phyloP scores from a whole-genome alignment of 2,329 filamentous ascomycete genomes.

The Hypomyces perniciosus region DNA sequence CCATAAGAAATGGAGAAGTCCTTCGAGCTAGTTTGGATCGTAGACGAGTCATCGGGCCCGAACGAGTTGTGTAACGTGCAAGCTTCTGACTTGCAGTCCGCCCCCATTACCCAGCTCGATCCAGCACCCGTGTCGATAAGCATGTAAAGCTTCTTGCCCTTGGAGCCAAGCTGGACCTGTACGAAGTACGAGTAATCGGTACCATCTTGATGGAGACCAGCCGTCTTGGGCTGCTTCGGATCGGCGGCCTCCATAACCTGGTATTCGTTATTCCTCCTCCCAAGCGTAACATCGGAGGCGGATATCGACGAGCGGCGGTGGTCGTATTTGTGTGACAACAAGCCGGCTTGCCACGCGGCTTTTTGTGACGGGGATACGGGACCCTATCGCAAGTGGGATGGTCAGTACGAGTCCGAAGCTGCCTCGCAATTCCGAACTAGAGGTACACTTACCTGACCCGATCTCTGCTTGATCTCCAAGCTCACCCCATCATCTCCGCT shows the following conservation, averaged over 20 bases:
- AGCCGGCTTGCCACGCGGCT: constrained; percentile 27
- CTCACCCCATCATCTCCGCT: constrained; percentile 24
- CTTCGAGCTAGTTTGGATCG: constrained; percentile 47
- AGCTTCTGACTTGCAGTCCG: constrained; percentile 57
- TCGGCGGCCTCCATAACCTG: constrained; percentile 39
- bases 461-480: constrained; percentile 37
- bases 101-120: constrained; percentile 79
- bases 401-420: neutral
- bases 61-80: constrained; percentile 68
- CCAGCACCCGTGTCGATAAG: constrained; percentile 61
- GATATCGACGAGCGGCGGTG: neutral
- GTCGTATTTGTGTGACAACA: constrained; percentile 14
- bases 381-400: constrained; percentile 21
- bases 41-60: constrained; percentile 58
- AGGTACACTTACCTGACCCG: constrained; percentile 4
- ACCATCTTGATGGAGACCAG: constrained; percentile 57
- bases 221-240: constrained; percentile 42
- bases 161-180: constrained; percentile 50
- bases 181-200: constrained; percentile 62
- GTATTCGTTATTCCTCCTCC: constrained; percentile 42
- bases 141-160: constrained; percentile 50
- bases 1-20: constrained; percentile 69
- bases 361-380: constrained; percentile 27
- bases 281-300: constrained; percentile 12
- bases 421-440: neutral